Evolutionary conservation across 352 stramenopile genomes (phyloP).

Genomic region (Globisporangium iwayamae): DNA sequence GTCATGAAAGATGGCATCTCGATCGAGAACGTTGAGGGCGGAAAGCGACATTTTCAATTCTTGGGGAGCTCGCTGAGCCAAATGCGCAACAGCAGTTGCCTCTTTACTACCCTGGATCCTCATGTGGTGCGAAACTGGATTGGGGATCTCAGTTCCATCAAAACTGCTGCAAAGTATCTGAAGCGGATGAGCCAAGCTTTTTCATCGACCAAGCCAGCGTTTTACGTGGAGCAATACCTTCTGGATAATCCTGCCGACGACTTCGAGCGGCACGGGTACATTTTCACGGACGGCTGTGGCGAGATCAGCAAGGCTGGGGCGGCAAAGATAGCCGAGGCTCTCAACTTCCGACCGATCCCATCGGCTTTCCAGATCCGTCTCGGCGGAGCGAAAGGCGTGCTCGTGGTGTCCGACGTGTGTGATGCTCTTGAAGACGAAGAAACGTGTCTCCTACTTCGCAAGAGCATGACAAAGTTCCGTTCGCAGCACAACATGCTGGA

Average conservation of each 20-base stretch:
- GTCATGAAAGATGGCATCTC: slow-evolving; percentile 40
- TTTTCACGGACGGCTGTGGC: slow-evolving; percentile 75
- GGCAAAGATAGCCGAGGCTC: slow-evolving; percentile 26
- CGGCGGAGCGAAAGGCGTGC: slow-evolving; percentile 67
- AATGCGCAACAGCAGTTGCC: slow-evolving; percentile 61
- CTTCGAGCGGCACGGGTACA: slow-evolving; percentile 36
- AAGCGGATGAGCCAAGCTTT: slow-evolving; percentile 78
- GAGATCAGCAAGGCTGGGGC: slow-evolving; percentile 48
- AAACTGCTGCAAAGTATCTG: slow-evolving; percentile 62
- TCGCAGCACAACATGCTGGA: slow-evolving; percentile 65
- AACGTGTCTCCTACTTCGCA: slow-evolving; percentile 34
- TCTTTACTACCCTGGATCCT: slow-evolving; percentile 67
- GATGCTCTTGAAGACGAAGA: slow-evolving; percentile 17
- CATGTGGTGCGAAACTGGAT: slow-evolving; percentile 49
- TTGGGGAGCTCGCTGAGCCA: slow-evolving; percentile 75
- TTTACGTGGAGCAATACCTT: slow-evolving; percentile 36
- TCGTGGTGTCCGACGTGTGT: slow-evolving; percentile 54
- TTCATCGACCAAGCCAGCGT: slow-evolving; percentile 57
- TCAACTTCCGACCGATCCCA: slow-evolving; percentile 38
- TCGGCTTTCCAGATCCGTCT: slow-evolving; percentile 78
- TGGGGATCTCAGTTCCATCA: slow-evolving; percentile 51
- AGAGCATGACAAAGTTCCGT: slow-evolving; percentile 75
- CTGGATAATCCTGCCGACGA: slow-evolving; percentile 45
- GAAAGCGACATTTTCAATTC: slow-evolving; percentile 37
- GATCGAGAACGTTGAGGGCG: slow-evolving; percentile 26